Evolutionary conservation across 176 grass and related monocot genomes (phyloP).

Genomic region (Dendrocalamus sinicus): DNA sequence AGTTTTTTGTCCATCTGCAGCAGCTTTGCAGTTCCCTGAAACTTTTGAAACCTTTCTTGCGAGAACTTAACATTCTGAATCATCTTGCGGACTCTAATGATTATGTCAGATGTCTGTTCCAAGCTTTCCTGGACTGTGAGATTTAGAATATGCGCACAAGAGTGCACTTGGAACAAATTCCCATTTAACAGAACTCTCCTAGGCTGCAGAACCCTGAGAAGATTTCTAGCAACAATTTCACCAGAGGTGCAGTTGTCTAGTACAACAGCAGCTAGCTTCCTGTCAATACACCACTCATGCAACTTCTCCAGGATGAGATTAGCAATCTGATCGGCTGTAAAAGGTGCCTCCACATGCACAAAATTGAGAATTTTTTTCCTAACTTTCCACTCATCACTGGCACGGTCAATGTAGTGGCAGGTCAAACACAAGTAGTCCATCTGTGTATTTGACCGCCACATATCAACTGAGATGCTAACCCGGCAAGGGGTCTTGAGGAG

Average conservation of each 20-base stretch:
- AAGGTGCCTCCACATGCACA: conserved; percentile 64
- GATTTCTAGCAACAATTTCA: conserved; percentile 74
- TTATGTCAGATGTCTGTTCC: conserved; percentile 69
- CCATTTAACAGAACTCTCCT: conserved; percentile 76
- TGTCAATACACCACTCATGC: conserved; percentile 76
- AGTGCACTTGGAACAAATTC: conserved; percentile 72
- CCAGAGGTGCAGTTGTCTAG: conserved; percentile 74
- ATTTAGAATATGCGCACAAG: conserved; percentile 80
- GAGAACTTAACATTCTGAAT: conserved; percentile 89
- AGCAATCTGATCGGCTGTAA: conserved; percentile 56
- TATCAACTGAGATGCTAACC: conserved; percentile 84
- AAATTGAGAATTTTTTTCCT: conserved; percentile 94
- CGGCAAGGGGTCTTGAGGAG: conserved; percentile 64
- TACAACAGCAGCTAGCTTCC: conserved; percentile 69
- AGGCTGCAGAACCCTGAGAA: conserved; percentile 65
- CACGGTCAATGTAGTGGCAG: conserved; percentile 83
- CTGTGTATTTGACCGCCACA: conserved; percentile 79
- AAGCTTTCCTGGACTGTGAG: conserved; percentile 83
- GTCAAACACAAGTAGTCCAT: conserved; percentile 85
- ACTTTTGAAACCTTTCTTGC: conserved; percentile 68
- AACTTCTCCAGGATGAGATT: conserved; percentile 75
- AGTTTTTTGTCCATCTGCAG: conserved; percentile 67
- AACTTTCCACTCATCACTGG: conserved; percentile 80
- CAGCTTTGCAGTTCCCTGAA: conserved; percentile 74
- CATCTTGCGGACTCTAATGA: conserved; percentile 60